Evolutionary conservation across 306 rosid species (phyloP), one percentile per base, ranked within the genome.

Genomic region (Luffa acutangula): DNA sequence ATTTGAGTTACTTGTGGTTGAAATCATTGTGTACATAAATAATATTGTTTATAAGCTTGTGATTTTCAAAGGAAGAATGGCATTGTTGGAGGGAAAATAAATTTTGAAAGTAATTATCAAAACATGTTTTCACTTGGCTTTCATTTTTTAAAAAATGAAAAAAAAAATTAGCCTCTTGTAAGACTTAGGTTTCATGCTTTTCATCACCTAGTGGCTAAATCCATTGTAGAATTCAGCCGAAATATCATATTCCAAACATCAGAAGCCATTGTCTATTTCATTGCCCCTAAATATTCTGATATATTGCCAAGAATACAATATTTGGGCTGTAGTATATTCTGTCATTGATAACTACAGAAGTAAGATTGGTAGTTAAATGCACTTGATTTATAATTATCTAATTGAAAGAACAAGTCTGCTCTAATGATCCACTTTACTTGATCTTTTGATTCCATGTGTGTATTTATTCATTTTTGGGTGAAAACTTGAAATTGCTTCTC

Each of bases 401-500:
- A 31, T 13, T 46, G 59, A 72, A 31, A 31, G 17, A 52, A 72
- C 7, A 46, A 14, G 18, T 20, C 17, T 72, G 9, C n/a, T 71
- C 39, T 71, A 10, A 2, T 75, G 15, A 36, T 49, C 6, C 7
- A 52, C 25, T 53, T 17, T 52, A 52, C 45, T 49, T 52, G 78
- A 18, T 51, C 4, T 7, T 48, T 49, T 75, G 11, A 39, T 75
- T 52, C 33, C 78, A 33, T 17, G 25, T 33, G 34, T 33, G 33
- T 33, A 37, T 77, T 77, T 14, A 12, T 81, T 62, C 41, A 69
- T 39, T n/a, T 75, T 66, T 59, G 67, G 57, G 80, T 75, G 71
- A 57, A 14, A 39, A 59, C 71, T 80, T 83, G 58, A 84, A 86
- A 80, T 64, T 81, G 63, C 48, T 72, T 73, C 57, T 34, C 79